Base-by-base conservation (phyloP, 495 filamentous ascomycete genomes). In the Achaetomiella virescens region DNA sequence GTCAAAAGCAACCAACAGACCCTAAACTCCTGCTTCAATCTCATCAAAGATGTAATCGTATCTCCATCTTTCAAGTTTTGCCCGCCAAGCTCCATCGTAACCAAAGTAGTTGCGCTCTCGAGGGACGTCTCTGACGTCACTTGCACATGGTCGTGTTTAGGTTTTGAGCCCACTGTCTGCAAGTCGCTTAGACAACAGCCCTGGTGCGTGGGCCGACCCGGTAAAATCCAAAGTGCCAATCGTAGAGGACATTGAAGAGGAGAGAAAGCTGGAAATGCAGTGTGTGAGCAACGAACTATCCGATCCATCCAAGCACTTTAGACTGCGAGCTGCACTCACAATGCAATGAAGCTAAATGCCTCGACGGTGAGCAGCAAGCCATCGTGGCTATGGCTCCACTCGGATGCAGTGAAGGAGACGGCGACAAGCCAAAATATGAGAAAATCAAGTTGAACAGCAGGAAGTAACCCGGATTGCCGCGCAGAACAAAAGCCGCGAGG, bases 361-460 rank as follows among this genome's bases (percentile, higher is more conserved):
- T 84, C 79, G 52, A 78, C 75, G 27, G 80, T 75, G 48, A 76
- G 71, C 60, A 75, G 76, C 35, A 72, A 65, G 48, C 51, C 57
- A 66, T 74, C 73, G 58, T 62, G 49, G 31, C 68, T 60, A 54
- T 64, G 60, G 61, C 71, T 78, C 66, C 78, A 85, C 64, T 79
- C 75, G 63, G 78, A 70, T 33, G 81, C 78, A 8, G 80, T 65
- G 57, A 84, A 84, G 53, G 81, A 78, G 56, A 85, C 82, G 14
- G 76, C 70, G 12, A 81, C 83, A 52, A 85, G 71, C 82, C 82
- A 85, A 29, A 78, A 59, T 85, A 84, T 2, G 81, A 83, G 69
- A 85, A 84, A 59, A 84, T 68, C 25, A 84, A 61, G 62, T 83
- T 81, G 65, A 84, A 81, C 0, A 74, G 53, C 22, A 82, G 66